Base-by-base conservation (phyloP, 495 filamentous ascomycete species). In the Massariosphaeria phaeospora region DNA sequence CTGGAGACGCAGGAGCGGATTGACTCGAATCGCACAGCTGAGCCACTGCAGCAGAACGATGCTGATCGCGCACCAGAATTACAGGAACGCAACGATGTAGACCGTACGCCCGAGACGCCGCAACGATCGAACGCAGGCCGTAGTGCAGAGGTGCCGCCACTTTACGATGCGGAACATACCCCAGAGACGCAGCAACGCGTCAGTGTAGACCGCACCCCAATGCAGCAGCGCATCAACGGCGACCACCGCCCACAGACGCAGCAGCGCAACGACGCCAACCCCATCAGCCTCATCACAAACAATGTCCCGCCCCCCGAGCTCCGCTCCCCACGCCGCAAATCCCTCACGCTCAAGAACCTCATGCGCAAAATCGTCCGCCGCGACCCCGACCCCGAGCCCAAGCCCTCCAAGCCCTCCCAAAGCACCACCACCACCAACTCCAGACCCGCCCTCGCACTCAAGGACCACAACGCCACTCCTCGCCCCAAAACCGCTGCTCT, bases 291-390 rank as follows among this genome's bases (percentile, higher is more conserved):
- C 30, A 58, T 58, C 2, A 39, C 48, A 7, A 58, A 51, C 30
- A 41, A 52, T 25, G 29, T 33, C 10, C 55, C 55, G 18, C 55
- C 55, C 1, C 47, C 18, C 2, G 55, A 58, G 24, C 47, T 52
- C 1, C 33, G 48, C 17, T 27, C 46, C 7, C 18, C n/a, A 9
- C 50, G 41, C 25, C 20, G 45, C 3, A 58, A 52, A 40, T 52
- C 47, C 15, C 47, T 58, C 11, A 45, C 39, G 2, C 24, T 58
- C 25, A 58, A 58, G 18, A 33, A 48, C 10, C 15, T 58, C 6
- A 52, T 58, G 55, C 38, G 40, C 15, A 58, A 58, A 27, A 31
- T 58, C 27, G 31, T n/a, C 9, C 7, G 48, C 3, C 45, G 38
- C 11, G 55, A 58, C 1, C 8, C 29, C 9, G 46, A 15, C 7